Evolutionary conservation across 1,284 basidiomycete species (phyloP).

Genomic region (Lignosus rhinocerotis): DNA sequence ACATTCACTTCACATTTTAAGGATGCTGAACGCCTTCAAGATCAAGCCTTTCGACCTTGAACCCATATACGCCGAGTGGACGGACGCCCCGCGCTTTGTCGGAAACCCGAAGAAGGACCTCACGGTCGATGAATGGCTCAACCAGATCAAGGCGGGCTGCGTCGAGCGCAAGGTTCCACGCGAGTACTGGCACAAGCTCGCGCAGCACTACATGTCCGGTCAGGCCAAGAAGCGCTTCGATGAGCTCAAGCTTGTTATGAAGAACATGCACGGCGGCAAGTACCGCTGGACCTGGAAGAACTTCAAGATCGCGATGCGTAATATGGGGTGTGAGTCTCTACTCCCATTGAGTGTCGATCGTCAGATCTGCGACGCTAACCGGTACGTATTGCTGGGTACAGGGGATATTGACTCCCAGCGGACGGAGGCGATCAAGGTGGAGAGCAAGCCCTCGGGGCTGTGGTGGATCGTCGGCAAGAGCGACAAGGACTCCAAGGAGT

Average conservation of each 20-base stretch:
- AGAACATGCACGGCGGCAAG: conserved; percentile 69
- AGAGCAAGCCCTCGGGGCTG: conserved; percentile 51
- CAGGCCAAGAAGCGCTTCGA: conserved; percentile 62
- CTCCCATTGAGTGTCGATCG: conserved; percentile 3
- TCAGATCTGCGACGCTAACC: neutral
- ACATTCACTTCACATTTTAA: conserved; percentile 3
- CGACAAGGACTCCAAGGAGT: conserved; percentile 32
- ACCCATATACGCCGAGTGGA: conserved; percentile 62
- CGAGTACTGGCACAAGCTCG: conserved; percentile 78
- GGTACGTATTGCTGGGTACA: conserved; percentile 28
- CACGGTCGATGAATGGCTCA: conserved; percentile 68
- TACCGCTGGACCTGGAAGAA: conserved; percentile 81
- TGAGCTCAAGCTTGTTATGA: conserved; percentile 70
- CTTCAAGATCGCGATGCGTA: conserved; percentile 72
- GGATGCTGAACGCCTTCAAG: conserved; percentile 72
- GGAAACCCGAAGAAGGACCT: conserved; percentile 69
- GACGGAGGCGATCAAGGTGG: conserved; percentile 62
- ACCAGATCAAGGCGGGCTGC: conserved; percentile 67
- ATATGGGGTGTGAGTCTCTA: conserved; percentile 69
- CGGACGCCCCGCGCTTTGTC: conserved; percentile 59
- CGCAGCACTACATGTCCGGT: conserved; percentile 67
- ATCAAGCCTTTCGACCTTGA: conserved; percentile 72
- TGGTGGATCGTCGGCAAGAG: conserved; percentile 62
- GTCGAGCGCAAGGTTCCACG: conserved; percentile 65
- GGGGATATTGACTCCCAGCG: conserved; percentile 59